These are phyloP conservation scores for Amanita thiersii DNA, from an alignment of 768 basidiomycete genomes.

Conservation along the genomic window DNA sequence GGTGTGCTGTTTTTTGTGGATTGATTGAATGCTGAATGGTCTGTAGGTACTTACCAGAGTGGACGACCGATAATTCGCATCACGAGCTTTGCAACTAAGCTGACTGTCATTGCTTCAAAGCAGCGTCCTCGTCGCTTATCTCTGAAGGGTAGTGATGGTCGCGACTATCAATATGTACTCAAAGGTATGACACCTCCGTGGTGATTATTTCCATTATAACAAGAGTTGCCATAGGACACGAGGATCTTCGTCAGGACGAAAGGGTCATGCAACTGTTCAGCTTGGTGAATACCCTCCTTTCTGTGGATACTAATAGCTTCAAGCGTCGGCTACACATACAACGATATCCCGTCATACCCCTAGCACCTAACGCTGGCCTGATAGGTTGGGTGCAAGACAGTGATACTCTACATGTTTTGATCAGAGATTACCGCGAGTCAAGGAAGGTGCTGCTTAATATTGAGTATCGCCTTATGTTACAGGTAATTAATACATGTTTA, in stretches of 20 bases:
- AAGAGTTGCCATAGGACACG: slow-evolving; percentile 61
- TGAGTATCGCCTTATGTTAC: slow-evolving; percentile 97
- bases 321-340: slow-evolving; percentile 95
- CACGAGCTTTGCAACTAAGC: slow-evolving; percentile 75
- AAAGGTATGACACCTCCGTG: slow-evolving; percentile 52
- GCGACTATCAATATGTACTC: slow-evolving; percentile 85
- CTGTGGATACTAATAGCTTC: slow-evolving; percentile 91
- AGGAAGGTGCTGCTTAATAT: slow-evolving; percentile 96
- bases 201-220: background rate
- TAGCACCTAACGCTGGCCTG: slow-evolving; percentile 93
- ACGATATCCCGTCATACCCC: slow-evolving; percentile 84
- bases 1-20: slow-evolving; percentile 9
- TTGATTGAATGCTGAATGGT: background rate
- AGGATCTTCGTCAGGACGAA: slow-evolving; percentile 98
- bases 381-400: slow-evolving; percentile 94
- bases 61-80: slow-evolving; percentile 81
- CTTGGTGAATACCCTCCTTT: slow-evolving; percentile 89
- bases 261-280: slow-evolving; percentile 99
- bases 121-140: slow-evolving; percentile 88
- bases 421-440: slow-evolving; percentile 93
- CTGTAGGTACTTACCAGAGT: slow-evolving; percentile 81
- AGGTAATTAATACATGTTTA: slow-evolving; percentile 49
- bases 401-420: slow-evolving; percentile 92
- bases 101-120: slow-evolving; percentile 93
- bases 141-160: slow-evolving; percentile 84